Evolutionary conservation across 345 rosid species (phyloP).

Genomic region (Jatropha curcas): DNA sequence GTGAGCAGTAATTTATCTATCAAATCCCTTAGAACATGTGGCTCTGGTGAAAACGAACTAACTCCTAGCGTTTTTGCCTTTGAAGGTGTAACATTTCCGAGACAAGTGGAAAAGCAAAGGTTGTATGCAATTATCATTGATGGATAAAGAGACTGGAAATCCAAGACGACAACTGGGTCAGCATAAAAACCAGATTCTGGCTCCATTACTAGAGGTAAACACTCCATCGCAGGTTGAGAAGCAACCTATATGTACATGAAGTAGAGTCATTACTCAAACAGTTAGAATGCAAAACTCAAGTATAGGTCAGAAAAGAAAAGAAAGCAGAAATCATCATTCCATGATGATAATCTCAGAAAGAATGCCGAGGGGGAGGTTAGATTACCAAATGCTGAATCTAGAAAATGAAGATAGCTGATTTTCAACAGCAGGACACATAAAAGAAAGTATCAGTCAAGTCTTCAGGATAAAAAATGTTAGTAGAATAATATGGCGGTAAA

Average conservation of each 20-base stretch:
- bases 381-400: not conserved
- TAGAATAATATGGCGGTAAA: not conserved
- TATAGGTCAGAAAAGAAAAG: not conserved
- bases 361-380: no score
- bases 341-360: not conserved
- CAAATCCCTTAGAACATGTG: conserved; percentile 48
- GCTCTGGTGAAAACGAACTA: conserved; percentile 64
- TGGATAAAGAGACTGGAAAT: conserved; percentile 97
- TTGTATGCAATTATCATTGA: conserved; percentile 97
- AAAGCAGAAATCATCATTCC: not conserved
- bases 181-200: conserved; percentile 93
- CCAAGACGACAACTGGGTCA: conserved; percentile 94
- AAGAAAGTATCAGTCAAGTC: not conserved
- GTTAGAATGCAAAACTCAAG: conserved; percentile 1
- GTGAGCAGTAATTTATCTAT: conserved; percentile 63
- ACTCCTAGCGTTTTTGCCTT: conserved; percentile 78
- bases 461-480: not conserved
- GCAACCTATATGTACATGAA: conserved; percentile 68
- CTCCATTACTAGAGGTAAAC: conserved; percentile 97
- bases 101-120: conserved; percentile 92
- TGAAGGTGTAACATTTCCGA: conserved; percentile 71
- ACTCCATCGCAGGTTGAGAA: conserved; percentile 99
- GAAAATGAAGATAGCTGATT: not conserved
- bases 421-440: not conserved
- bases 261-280: conserved; percentile 7